Percentiles rank a stretch among this genome's conserved stretches.
These are phyloP conservation scores for Ascochyta fabae DNA, from an alignment of 2,329 filamentous ascomycete genomes.

Conservation along the genomic window DNA sequence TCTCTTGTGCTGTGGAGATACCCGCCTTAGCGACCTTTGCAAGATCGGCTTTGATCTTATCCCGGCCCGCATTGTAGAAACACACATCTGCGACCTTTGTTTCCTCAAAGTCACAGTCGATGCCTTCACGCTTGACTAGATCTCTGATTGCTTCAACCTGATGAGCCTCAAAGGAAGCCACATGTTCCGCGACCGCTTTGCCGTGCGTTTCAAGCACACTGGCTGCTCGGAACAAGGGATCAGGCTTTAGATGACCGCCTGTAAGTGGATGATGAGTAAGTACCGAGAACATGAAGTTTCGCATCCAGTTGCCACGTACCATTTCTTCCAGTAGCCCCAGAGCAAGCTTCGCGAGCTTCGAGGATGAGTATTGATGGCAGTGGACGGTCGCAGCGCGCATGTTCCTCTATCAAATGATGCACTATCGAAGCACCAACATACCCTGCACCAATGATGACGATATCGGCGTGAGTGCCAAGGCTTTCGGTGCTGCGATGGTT, in stretches of 20 bases:
- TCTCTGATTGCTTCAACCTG: no score
- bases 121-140: no score
- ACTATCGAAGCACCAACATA: slow-evolving; percentile 21
- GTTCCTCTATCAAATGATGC: slow-evolving; percentile 19
- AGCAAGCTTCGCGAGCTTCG: slow-evolving; percentile 59
- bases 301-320: slow-evolving; percentile 51
- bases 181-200: slow-evolving; percentile 16
- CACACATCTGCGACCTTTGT: no score
- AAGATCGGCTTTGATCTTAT: no score
- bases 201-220: slow-evolving; percentile 18
- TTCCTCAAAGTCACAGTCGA: no score
- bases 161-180: slow-evolving; percentile 20
- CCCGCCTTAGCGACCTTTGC: no score
- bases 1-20: no score
- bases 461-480: background rate
- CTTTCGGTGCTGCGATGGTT: no score
- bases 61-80: no score
- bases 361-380: slow-evolving; percentile 37
- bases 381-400: background rate
- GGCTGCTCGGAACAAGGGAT: slow-evolving; percentile 38
- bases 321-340: slow-evolving; percentile 62
- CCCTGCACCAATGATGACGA: slow-evolving; percentile 23
- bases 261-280: no score
- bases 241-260: background rate
- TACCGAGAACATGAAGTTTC: no score